phyloP scores from a whole-genome alignment of 768 basidiomycete species.

The Cubamyces sp. region DNA sequence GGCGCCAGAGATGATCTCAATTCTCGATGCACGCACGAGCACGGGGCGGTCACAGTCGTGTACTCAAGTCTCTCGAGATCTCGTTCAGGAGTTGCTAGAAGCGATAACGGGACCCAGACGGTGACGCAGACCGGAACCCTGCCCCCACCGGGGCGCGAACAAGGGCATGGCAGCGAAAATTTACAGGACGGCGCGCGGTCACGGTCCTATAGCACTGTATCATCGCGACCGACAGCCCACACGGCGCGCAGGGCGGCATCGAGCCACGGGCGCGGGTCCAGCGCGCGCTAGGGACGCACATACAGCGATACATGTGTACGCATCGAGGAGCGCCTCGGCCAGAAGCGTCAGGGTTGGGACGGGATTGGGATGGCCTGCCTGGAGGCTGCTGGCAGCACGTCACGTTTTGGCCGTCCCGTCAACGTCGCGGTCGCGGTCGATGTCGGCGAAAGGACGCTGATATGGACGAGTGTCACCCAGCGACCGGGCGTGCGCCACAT shows the following conservation, averaged over 20 bases:
- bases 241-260: conserved; percentile 1
- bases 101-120: too few relatives aligned
- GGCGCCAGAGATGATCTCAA: conserved; percentile 6
- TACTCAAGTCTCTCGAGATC: too few relatives aligned
- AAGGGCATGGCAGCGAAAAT: too few relatives aligned
- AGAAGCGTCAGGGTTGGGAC: background rate
- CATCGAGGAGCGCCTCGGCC: background rate
- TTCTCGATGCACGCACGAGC: background rate
- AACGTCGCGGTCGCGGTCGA: background rate
- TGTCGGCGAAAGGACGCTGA: background rate
- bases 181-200: background rate
- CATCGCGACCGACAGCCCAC: conserved; percentile 4
- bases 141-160: too few relatives aligned
- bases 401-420: background rate
- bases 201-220: background rate
- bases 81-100: background rate
- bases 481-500: conserved; percentile 12
- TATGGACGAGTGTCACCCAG: conserved; percentile 3
- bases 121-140: too few relatives aligned
- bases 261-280: background rate
- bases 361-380: too few relatives aligned
- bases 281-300: background rate
- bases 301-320: background rate
- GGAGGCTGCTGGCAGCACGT: too few relatives aligned
- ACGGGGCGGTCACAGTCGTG: too few relatives aligned